Percentiles rank a stretch among this genome's conserved stretches.
These are phyloP conservation scores for Sporothrix phasma DNA, from an alignment of 2,329 filamentous ascomycete genomes.

Conservation along the genomic window DNA sequence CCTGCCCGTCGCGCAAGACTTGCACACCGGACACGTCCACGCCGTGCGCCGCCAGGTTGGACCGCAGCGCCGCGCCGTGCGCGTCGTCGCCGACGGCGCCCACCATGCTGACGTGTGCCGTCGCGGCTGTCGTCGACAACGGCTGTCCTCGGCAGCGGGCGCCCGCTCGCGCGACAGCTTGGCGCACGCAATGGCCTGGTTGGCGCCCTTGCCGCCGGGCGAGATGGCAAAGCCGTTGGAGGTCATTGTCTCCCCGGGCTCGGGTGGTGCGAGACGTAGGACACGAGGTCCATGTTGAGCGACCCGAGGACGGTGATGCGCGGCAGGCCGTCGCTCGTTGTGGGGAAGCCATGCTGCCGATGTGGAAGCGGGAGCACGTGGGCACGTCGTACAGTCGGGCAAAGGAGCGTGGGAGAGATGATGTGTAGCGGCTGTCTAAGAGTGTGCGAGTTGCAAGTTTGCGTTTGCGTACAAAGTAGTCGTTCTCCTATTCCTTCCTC, in stretches of 20 bases:
- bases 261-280: conserved; percentile 71
- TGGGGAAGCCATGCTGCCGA: not conserved
- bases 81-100: conserved; percentile 62
- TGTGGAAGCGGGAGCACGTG: too few relatives aligned
- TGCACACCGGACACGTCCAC: conserved; percentile 49
- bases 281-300: conserved; percentile 89
- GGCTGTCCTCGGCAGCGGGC: conserved; percentile 27
- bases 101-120: conserved; percentile 53
- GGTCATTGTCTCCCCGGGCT: conserved; percentile 79
- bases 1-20: conserved; percentile 27
- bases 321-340: conserved; percentile 22
- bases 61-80: conserved; percentile 51
- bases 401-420: too few relatives aligned
- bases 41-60: conserved; percentile 49
- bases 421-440: not conserved
- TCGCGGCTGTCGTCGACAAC: conserved; percentile 7
- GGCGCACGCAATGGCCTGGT: conserved; percentile 84
- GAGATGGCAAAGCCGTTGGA: conserved; percentile 68
- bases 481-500: not conserved
- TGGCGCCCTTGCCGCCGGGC: conserved; percentile 87
- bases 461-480: not conserved
- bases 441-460: not conserved
- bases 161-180: conserved; percentile 57
- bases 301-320: conserved; percentile 80
- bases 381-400: not conserved